Percentiles rank a stretch among this genome's conserved stretches.
phyloP scores from a whole-genome alignment of 192 early-diverging fungal genomes.

The Backusella psychrophila region DNA sequence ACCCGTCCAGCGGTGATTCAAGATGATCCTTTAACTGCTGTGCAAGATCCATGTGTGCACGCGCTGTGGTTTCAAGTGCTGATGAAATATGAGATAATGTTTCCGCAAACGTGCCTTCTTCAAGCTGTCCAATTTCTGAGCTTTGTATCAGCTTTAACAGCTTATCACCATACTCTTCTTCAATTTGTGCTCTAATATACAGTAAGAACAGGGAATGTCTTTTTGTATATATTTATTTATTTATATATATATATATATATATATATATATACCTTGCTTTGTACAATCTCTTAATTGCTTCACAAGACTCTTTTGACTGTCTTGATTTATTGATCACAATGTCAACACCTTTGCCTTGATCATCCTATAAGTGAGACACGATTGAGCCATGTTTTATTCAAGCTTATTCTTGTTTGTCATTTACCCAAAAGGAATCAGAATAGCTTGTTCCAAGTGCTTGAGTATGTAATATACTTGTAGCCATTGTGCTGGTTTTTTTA shows the following conservation, averaged over 20 bases:
- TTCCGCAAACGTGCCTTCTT: conserved; percentile 50
- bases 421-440: conserved; percentile 35
- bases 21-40: conserved; percentile 65
- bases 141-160: conserved; percentile 41
- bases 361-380: conserved; percentile 38
- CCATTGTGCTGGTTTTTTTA: not conserved
- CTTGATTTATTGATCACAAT: conserved; percentile 60
- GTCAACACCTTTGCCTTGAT: conserved; percentile 65
- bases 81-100: conserved; percentile 55
- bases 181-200: conserved; percentile 55
- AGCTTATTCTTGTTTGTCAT: not conserved
- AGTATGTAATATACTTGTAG: not conserved
- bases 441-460: conserved; percentile 9
- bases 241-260: not conserved
- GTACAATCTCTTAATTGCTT: conserved; percentile 63
- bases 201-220: not conserved
- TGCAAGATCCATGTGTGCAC: conserved; percentile 64
- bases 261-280: conserved; percentile 40
- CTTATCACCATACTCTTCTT: conserved; percentile 72
- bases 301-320: conserved; percentile 69
- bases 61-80: conserved; percentile 64
- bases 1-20: conserved; percentile 53
- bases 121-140: conserved; percentile 11
- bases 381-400: not conserved
- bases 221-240: too few relatives aligned